phyloP scores from a whole-genome alignment of 441 rosid species.

The Euphorbia schlechtendalii region DNA sequence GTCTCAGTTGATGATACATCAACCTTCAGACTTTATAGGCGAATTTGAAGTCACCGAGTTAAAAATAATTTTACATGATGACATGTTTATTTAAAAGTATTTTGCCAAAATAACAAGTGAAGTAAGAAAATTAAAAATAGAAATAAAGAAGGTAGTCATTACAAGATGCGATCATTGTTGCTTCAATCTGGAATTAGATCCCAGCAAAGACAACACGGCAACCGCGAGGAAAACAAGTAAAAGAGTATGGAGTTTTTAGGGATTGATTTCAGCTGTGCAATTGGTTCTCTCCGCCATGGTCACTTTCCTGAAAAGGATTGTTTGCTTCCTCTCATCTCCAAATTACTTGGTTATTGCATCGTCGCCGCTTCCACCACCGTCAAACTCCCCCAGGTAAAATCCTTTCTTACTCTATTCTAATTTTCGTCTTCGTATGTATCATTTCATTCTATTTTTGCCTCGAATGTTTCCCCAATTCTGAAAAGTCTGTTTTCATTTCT shows the following conservation, averaged over 20 bases:
- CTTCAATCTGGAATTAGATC: constrained; percentile 7
- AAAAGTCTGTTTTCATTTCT: background rate
- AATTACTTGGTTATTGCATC: constrained; percentile 83
- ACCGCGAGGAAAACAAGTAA: background rate
- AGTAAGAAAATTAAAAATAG: too few relatives aligned
- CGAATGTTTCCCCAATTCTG: background rate
- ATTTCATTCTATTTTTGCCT: background rate
- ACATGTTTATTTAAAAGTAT: too few relatives aligned
- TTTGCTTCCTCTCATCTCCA: constrained; percentile 73
- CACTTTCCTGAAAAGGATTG: constrained; percentile 66
- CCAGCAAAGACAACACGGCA: too few relatives aligned
- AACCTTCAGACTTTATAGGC: too few relatives aligned
- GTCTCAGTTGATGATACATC: too few relatives aligned
- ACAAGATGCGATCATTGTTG: background rate
- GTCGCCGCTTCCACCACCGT: constrained; percentile 94
- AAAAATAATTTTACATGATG: too few relatives aligned
- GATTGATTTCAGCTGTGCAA: constrained; percentile 66
- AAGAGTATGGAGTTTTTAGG: constrained; percentile 59
- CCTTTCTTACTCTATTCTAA: background rate
- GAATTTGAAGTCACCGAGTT: too few relatives aligned
- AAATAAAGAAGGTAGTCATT: too few relatives aligned
- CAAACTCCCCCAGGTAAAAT: constrained; percentile 80
- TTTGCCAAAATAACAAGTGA: too few relatives aligned
- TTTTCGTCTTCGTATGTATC: background rate
- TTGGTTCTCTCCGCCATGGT: constrained; percentile 56